Percentiles rank a stretch among this genome's conserved stretches.
Evolutionary conservation across 2,329 filamentous ascomycete genomes (phyloP).

Genomic region (Talaromyces sp.): DNA sequence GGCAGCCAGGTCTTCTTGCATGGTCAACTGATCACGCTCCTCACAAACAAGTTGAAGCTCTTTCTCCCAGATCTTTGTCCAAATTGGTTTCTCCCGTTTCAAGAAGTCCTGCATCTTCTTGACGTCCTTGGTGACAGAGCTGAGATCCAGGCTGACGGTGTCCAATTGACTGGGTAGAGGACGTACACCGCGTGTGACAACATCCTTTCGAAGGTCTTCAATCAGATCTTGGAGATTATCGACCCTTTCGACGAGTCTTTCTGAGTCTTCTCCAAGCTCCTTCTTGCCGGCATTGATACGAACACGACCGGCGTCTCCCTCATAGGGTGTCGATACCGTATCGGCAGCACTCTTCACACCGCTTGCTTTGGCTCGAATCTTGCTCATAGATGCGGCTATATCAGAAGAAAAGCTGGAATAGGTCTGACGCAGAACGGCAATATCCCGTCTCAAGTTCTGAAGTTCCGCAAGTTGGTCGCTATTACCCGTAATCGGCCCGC

Average conservation of each 20-base stretch:
- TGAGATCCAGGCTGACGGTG: conserved; percentile 81
- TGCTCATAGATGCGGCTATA: conserved; percentile 79
- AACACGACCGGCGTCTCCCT: conserved; percentile 72
- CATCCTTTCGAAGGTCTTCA: conserved; percentile 94
- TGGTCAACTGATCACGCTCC: conserved; percentile 86
- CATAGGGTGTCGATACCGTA: conserved; percentile 65
- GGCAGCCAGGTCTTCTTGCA: conserved; percentile 91
- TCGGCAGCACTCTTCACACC: conserved; percentile 72
- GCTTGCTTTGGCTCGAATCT: conserved; percentile 73
- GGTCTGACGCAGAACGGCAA: conserved; percentile 87
- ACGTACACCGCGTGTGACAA: conserved; percentile 85
- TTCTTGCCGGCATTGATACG: conserved; percentile 88
- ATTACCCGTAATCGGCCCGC: conserved; percentile 33
- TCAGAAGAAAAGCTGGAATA: conserved; percentile 89
- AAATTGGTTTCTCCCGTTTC: conserved; percentile 85
- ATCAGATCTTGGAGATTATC: conserved; percentile 97
- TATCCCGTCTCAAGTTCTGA: conserved; percentile 75
- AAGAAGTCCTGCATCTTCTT: conserved; percentile 93
- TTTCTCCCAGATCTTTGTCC: conserved; percentile 99
- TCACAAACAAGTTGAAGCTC: conserved; percentile 94
- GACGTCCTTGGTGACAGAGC: conserved; percentile 72
- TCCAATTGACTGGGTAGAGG: conserved; percentile 88
- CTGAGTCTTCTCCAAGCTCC: conserved; percentile 77
- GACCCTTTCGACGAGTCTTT: conserved; percentile 83
- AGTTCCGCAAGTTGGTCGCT: conserved; percentile 69